Conservation (phyloP, 805 yeast species). For the Cyberlindnera lachancei region DNA sequence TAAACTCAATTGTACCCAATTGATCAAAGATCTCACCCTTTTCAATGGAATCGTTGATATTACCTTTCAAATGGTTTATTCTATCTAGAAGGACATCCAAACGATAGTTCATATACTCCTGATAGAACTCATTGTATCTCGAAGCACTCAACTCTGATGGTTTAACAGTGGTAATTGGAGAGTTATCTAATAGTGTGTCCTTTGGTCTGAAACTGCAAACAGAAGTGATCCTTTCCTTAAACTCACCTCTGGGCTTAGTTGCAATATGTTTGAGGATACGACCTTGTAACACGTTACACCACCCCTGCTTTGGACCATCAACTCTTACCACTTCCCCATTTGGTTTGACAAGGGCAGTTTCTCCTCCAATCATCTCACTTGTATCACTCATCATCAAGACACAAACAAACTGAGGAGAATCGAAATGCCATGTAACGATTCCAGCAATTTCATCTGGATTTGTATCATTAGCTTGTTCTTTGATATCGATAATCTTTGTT, state of each 20-base stretch:
- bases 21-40: conserved; percentile 30
- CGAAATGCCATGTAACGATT: conserved; percentile 56
- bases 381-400: conserved; percentile 59
- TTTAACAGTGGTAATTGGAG: conserved; percentile 35
- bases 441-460: conserved; percentile 34
- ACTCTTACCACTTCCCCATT: conserved; percentile 19
- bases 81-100: conserved; percentile 28
- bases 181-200: conserved; percentile 29
- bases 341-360: conserved; percentile 39
- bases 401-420: conserved; percentile 58
- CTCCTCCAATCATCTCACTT: conserved; percentile 52
- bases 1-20: conserved; percentile 25
- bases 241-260: conserved; percentile 32
- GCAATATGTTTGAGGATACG: conserved; percentile 40
- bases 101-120: conserved; percentile 34
- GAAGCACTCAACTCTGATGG: conserved; percentile 32
- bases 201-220: conserved; percentile 37
- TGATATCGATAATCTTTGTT: conserved; percentile 6
- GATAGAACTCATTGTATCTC: conserved; percentile 31
- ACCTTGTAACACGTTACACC: conserved; percentile 43
- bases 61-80: conserved; percentile 22
- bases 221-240: conserved; percentile 34
- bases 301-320: conserved; percentile 39
- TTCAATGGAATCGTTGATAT: conserved; percentile 17
- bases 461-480: conserved; percentile 6